A percentile compares a stretch with the other conserved stretches of the same genome.
Conservation (phyloP, 257 asterid species). For the Paraleonurus japonicus region DNA sequence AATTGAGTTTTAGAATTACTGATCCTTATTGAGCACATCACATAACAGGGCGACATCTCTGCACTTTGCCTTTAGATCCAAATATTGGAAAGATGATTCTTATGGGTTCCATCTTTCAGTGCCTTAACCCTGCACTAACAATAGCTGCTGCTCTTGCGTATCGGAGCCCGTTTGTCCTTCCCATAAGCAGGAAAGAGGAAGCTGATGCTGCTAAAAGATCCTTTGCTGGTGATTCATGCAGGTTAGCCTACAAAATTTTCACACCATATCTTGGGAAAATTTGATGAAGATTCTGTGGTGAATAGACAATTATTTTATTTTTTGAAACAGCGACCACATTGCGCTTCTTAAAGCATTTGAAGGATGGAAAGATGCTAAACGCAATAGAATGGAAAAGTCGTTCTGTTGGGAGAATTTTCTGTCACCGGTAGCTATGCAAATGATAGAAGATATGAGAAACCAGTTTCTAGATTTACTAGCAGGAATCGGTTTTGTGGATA, state of each 20-base stretch:
- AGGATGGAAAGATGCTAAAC: slow-evolving; percentile 89
- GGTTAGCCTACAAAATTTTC: slow-evolving; percentile 47
- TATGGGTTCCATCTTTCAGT: slow-evolving; percentile 93
- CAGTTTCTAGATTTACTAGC: slow-evolving; percentile 86
- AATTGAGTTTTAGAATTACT: neutral
- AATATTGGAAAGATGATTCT: slow-evolving; percentile 99
- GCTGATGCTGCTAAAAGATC: slow-evolving; percentile 89
- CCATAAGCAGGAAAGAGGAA: slow-evolving; percentile 79
- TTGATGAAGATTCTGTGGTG: slow-evolving; percentile 17
- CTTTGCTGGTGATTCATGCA: slow-evolving; percentile 95
- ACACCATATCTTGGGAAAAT: neutral
- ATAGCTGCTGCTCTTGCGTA: slow-evolving; percentile 97
- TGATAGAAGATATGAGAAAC: slow-evolving; percentile 86
- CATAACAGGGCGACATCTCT: slow-evolving; percentile 74
- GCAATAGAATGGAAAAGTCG: slow-evolving; percentile 50
- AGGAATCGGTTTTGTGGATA: slow-evolving; percentile 81
- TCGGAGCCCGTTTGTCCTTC: slow-evolving; percentile 93
- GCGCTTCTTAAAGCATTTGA: slow-evolving; percentile 94
- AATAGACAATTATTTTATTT: slow-evolving; percentile 11
- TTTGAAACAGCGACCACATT: slow-evolving; percentile 73
- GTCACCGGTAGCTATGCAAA: slow-evolving; percentile 77
- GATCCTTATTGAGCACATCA: slow-evolving; percentile 12
- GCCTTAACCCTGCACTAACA: slow-evolving; percentile 88
- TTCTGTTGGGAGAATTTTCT: slow-evolving; percentile 92
- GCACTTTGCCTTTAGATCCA: slow-evolving; percentile 95